phyloP scores from a whole-genome alignment of 176 grass and related monocot species.

The Chloris gayana region DNA sequence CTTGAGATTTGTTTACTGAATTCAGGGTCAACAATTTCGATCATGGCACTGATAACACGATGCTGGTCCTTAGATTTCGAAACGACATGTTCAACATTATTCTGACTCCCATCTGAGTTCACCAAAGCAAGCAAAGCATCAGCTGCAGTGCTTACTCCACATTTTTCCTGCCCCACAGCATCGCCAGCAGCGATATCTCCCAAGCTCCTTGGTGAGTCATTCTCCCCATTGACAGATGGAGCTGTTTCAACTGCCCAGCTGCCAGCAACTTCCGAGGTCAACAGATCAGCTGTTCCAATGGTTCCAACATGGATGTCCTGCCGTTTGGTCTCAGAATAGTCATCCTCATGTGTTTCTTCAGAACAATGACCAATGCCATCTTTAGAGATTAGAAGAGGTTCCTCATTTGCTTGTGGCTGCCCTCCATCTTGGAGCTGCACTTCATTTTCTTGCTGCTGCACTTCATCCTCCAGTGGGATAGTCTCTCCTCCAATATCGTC shows the following conservation, averaged over 20 bases:
- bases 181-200: constrained; percentile 43
- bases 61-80: constrained; percentile 48
- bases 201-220: constrained; percentile 62
- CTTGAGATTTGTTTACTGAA: constrained; percentile 55
- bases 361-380: constrained; percentile 29
- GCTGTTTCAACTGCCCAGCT: constrained; percentile 86
- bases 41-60: constrained; percentile 65
- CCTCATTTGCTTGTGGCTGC: constrained; percentile 28
- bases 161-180: constrained; percentile 24
- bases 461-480: constrained; percentile 85
- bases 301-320: constrained; percentile 57
- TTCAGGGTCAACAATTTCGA: constrained; percentile 66
- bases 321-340: constrained; percentile 42
- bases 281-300: constrained; percentile 75
- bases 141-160: constrained; percentile 34
- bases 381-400: constrained; percentile 26
- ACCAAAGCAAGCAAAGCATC: constrained; percentile 55
- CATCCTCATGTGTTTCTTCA: constrained; percentile 51
- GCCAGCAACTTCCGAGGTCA: constrained; percentile 90
- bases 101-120: constrained; percentile 73
- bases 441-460: constrained; percentile 49
- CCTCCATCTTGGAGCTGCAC: constrained; percentile 40
- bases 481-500: constrained; percentile 69
- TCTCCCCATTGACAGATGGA: constrained; percentile 69
- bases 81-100: constrained; percentile 37